Evolutionary conservation across 129 eudicot species (phyloP), one percentile per base, ranked within the genome.

Genomic region (Dittrichia graveolens): DNA sequence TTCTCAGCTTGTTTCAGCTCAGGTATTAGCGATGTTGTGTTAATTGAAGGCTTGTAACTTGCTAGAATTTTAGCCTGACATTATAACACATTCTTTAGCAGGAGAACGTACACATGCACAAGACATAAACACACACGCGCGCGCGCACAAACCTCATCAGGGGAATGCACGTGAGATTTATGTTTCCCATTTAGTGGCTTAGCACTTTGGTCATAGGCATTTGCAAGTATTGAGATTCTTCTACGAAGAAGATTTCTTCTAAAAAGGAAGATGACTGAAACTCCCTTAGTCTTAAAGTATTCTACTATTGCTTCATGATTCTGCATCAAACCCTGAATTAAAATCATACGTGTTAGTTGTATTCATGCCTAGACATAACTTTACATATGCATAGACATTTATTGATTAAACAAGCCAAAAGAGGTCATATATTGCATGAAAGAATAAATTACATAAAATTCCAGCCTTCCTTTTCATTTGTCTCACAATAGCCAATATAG

Each of bases 181-280:
- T 93, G 98, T 13, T 90, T 89, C 82, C 98, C 98, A 46, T 93
- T 87, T 19, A 93, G 83, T 14, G 85, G 87, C 80, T 89, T 93
- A 48, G 85, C 86, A 80, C 78, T 86, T 70, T 86, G 96, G 73
- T 93, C 98, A 80, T 89, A 93, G 3, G 95, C 81, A 79, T 93
- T 93, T 67, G 95, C 98, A 64, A 87, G 96, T 55, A 89, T 93
- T 10, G 98, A 93, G 65, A 93, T 71, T 95, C 87, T 89, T 61
- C 96, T 73, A 15, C 98, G 90, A 81, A 93, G 78, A 78, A 89
- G 95, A 82, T 93, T 93, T 80, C 95, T 84, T 84, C 98, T 83
- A 68, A 93, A 93, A 69, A 93, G 96, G 69, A 93, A 93, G 64
- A 93, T 84, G 5, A 78, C 70, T 44, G 95, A 93, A 71, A 93